Base-by-base conservation (phyloP, 2,329 filamentous ascomycete genomes). In the Elsinoe batatas region DNA sequence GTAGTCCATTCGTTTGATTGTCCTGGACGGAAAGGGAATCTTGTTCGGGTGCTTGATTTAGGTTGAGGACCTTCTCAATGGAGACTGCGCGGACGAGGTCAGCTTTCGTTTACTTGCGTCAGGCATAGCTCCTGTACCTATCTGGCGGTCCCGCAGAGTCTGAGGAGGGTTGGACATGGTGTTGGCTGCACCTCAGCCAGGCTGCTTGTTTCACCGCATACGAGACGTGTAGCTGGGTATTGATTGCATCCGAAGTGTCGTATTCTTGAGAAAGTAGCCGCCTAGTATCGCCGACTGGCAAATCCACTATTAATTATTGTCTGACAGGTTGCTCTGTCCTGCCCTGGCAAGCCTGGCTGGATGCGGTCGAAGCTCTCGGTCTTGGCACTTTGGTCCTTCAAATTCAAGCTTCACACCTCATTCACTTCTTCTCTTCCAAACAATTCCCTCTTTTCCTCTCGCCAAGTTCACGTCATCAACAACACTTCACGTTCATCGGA, bases 31-130 rank as follows among this genome's bases (percentile, higher is more conserved):
- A 77, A 62, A 79, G 78, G 57, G 79, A 64, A 54, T 71, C 64
- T 58, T 78, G 70, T 67, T 74, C 79, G 59, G 73, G 69, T 36
- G 81, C 79, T 66, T 93, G 85, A 72, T 98, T 98, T 62, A 98
- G 77, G 70, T 96, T 97, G 62, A 98, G 82, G 65, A 98, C 90
- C 72, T 89, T 91, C 76, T 95, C 90, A 66, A 98, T 89, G 15
- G 91, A 91, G 50, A 86, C 91, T 95, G 61, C 1, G 22, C 17
- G 50, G 7, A 10, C n/a, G 5, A 49, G n/a, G 51, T 57, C n/a
- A 59, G 58, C n/a, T 36, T 22, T 38, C 37, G 54, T 59, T 57
- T 54, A 64, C 61, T 61, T 64, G 40, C 60, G 61, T 58, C 61
- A 60, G 62, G 56, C 56, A 50, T 57, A 59, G 64, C 67, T 79